Percentiles rank a stretch among this genome's conserved stretches.
These are phyloP conservation scores for Ecytonucleospora hepatopenaei DNA, from an alignment of 371 early-diverging fungal genomes.

Conservation along the genomic window DNA sequence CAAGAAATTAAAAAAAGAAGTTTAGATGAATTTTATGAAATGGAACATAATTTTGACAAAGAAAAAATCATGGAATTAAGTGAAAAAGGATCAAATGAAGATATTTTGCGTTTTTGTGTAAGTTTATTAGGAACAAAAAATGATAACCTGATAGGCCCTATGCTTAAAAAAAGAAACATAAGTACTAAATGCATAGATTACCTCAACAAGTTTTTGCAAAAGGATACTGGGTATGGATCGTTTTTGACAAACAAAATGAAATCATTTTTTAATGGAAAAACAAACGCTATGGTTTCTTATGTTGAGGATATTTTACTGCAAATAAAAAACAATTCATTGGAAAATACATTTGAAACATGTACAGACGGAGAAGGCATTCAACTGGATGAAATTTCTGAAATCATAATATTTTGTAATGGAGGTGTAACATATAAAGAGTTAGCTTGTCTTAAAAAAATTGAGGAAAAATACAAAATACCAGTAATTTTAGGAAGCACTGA, in stretches of 20 bases:
- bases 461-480: constrained; percentile 34
- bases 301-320: constrained; percentile 37
- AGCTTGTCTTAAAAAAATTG: constrained; percentile 41
- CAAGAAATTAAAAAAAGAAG: constrained; percentile 78
- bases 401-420: constrained; percentile 52
- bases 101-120: constrained; percentile 46
- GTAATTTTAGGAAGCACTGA: constrained; percentile 89
- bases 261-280: constrained; percentile 37
- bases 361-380: constrained; percentile 5
- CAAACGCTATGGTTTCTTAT: constrained; percentile 25
- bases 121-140: constrained; percentile 21
- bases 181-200: constrained; percentile 22
- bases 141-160: constrained; percentile 26
- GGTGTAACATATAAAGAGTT: constrained; percentile 55
- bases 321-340: constrained; percentile 18
- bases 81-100: constrained; percentile 40
- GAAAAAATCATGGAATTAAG: constrained; percentile 38
- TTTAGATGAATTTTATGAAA: constrained; percentile 76
- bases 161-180: constrained; percentile 41
- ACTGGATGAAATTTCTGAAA: constrained; percentile 31
- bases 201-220: constrained; percentile 15
- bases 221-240: background rate
- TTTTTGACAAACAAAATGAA: constrained; percentile 44
- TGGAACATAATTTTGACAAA: constrained; percentile 68
- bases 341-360: constrained; percentile 8